phyloP scores from a whole-genome alignment of 768 basidiomycete species.

The Mrakia hoshinonis region DNA sequence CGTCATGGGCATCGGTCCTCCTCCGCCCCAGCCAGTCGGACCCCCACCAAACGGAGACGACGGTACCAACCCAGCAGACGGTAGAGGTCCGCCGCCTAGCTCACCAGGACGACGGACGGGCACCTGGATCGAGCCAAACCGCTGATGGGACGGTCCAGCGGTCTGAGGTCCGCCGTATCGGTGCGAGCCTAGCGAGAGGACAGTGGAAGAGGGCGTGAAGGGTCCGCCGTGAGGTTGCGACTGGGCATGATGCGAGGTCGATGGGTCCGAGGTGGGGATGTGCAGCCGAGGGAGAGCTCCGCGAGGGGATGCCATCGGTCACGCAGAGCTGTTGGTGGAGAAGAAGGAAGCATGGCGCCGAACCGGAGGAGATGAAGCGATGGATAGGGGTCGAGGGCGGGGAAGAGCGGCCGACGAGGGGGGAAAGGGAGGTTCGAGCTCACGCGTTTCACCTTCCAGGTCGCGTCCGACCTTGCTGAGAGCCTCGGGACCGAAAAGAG shows the following conservation, averaged over 20 bases:
- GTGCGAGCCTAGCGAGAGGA: neutral
- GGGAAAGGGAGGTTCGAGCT: neutral
- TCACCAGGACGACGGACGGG: neutral
- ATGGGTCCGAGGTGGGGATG: neutral
- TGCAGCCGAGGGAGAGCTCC: neutral
- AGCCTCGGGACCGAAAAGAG: neutral
- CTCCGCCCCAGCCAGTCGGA: neutral
- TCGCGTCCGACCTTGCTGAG: neutral
- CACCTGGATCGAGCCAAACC: neutral
- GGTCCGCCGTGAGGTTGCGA: neutral
- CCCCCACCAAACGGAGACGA: neutral
- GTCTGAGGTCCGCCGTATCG: neutral
- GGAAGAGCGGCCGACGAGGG: neutral
- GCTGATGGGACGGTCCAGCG: neutral
- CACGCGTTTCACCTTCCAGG: neutral
- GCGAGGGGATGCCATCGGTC: neutral
- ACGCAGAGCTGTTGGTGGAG: neutral
- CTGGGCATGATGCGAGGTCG: neutral
- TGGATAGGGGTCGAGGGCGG: neutral
- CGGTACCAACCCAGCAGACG: neutral
- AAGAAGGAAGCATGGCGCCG: neutral
- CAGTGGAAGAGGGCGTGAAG: slow-evolving; percentile 3
- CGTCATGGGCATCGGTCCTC: neutral
- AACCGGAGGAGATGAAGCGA: no score
- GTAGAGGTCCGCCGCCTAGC: neutral